Percentiles rank a stretch among this genome's conserved stretches.
phyloP scores from a whole-genome alignment of 176 grass and related monocot species.

The Hyparrhenia diplandra region DNA sequence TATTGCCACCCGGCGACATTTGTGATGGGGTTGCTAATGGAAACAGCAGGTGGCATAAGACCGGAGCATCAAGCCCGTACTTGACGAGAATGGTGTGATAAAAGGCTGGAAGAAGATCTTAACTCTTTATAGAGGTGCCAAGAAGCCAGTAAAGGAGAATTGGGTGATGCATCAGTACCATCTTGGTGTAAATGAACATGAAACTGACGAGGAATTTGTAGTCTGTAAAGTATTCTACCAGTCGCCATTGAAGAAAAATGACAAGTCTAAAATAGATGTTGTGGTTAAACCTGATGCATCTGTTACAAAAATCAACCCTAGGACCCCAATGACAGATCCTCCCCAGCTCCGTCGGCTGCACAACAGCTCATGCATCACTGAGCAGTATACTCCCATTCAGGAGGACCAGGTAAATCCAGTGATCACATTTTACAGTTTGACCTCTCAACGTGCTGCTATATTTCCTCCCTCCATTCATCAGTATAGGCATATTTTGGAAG shows the following conservation, averaged over 20 bases:
- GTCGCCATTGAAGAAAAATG: slow-evolving; percentile 1
- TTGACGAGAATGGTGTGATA: slow-evolving; percentile 41
- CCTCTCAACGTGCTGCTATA: neutral
- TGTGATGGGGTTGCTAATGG: neutral
- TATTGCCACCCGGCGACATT: neutral
- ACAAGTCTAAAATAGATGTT: slow-evolving; percentile 13
- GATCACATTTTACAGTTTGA: neutral
- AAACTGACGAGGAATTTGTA: slow-evolving; percentile 52
- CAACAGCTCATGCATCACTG: no score
- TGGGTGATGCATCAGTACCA: slow-evolving; percentile 94
- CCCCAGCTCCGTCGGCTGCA: slow-evolving; percentile 31
- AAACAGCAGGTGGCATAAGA: slow-evolving; percentile 68
- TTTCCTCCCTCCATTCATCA: no score
- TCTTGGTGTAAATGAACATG: slow-evolving; percentile 53
- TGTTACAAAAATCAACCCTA: slow-evolving; percentile 42
- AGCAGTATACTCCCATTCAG: slow-evolving; percentile 8
- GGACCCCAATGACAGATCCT: slow-evolving; percentile 47
- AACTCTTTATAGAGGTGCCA: slow-evolving; percentile 50
- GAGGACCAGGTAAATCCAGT: slow-evolving; percentile 45
- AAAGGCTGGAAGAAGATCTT: slow-evolving; percentile 95
- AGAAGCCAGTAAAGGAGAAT: slow-evolving; percentile 28
- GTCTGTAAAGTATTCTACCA: slow-evolving; percentile 79
- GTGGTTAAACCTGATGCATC: slow-evolving; percentile 3
- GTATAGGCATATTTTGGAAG: neutral
- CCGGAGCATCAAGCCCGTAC: slow-evolving; percentile 50